Evolutionary conservation across 2,329 filamentous ascomycete genomes (phyloP).

Genomic region (Trichoderma gracile): DNA sequence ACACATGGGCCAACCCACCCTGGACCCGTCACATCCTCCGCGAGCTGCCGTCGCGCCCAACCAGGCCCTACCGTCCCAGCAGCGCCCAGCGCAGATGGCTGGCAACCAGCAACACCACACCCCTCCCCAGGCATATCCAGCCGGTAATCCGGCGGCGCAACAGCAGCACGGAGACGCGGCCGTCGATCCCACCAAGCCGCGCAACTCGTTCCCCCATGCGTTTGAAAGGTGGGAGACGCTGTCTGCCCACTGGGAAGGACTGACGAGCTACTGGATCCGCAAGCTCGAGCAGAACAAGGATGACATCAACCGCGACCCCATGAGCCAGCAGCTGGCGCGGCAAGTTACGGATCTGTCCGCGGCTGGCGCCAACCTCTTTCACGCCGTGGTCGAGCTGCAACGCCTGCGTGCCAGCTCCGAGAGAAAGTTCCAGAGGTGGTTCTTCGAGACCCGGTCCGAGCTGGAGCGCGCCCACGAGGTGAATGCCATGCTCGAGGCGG

Average conservation of each 20-base stretch:
- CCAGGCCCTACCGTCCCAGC: conserved; percentile 32
- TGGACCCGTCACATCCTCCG: conserved; percentile 33
- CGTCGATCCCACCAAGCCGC: conserved; percentile 42
- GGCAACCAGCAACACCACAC: conserved; percentile 21
- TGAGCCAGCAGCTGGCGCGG: conserved; percentile 84
- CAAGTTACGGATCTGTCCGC: conserved; percentile 98
- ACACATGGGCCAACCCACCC: conserved; percentile 22
- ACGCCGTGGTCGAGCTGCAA: conserved; percentile 95
- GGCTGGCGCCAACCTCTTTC: conserved; percentile 93
- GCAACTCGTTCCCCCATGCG: conserved; percentile 86
- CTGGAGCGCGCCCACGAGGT: conserved; percentile 83
- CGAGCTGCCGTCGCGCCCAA: conserved; percentile 25
- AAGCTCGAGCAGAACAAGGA: conserved; percentile 87
- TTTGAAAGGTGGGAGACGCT: conserved; percentile 97
- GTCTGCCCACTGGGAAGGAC: conserved; percentile 95
- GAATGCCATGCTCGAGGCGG: conserved; percentile 74
- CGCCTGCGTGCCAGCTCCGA: conserved; percentile 91
- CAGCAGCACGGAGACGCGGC: conserved; percentile 28
- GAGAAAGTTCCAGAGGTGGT: conserved; percentile 97
- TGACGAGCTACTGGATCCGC: conserved; percentile 96
- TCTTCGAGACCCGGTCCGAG: conserved; percentile 89
- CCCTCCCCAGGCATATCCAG: conserved; percentile 21
- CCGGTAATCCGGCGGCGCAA: conserved; percentile 27
- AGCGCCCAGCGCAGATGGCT: conserved; percentile 25
- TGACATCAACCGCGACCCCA: conserved; percentile 76